Conservation (phyloP, 2,329 filamentous ascomycete genomes). For the Ceratocystis papillata region DNA sequence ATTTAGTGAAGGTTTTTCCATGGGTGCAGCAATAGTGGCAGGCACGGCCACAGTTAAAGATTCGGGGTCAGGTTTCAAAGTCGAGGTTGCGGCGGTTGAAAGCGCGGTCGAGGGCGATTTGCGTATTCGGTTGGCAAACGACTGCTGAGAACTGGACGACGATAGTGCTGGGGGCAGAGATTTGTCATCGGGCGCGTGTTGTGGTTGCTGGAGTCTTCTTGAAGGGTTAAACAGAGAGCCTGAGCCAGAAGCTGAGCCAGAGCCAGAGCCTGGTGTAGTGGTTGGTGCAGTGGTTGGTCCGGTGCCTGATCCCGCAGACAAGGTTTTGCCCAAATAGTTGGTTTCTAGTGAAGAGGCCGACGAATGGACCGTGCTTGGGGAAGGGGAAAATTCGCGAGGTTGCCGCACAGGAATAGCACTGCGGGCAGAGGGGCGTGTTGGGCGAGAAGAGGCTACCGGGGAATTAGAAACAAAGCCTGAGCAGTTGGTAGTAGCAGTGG, state of each 20-base stretch:
- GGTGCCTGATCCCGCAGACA: slow-evolving; percentile 7
- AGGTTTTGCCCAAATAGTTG: slow-evolving; percentile 10
- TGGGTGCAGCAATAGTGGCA: background rate
- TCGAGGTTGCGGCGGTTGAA: slow-evolving; percentile 13
- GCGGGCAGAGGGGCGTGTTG: slow-evolving; percentile 15
- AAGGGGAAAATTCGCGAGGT: slow-evolving; percentile 22
- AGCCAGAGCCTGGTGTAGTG: slow-evolving; percentile 6
- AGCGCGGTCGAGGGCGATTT: slow-evolving; percentile 37
- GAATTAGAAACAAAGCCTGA: background rate
- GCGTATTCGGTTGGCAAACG: slow-evolving; percentile 49
- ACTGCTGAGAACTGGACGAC: slow-evolving; percentile 29
- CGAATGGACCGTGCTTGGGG: slow-evolving; percentile 16
- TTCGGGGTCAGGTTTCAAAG: background rate
- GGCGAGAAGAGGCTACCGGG: slow-evolving; percentile 14
- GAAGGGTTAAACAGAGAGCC: background rate
- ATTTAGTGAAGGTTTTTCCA: slow-evolving; percentile 5
- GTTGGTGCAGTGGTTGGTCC: background rate
- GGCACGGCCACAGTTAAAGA: background rate
- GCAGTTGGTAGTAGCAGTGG: background rate
- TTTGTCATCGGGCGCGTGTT: slow-evolving; percentile 15
- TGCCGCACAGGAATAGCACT: slow-evolving; percentile 23
- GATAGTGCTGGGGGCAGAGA: background rate
- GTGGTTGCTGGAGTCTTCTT: slow-evolving; percentile 14
- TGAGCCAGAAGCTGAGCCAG: slow-evolving; percentile 5
- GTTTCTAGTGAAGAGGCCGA: slow-evolving; percentile 22